These are phyloP conservation scores for Mucor piriformis DNA, from an alignment of 371 early-diverging fungal genomes.

Conservation along the genomic window DNA sequence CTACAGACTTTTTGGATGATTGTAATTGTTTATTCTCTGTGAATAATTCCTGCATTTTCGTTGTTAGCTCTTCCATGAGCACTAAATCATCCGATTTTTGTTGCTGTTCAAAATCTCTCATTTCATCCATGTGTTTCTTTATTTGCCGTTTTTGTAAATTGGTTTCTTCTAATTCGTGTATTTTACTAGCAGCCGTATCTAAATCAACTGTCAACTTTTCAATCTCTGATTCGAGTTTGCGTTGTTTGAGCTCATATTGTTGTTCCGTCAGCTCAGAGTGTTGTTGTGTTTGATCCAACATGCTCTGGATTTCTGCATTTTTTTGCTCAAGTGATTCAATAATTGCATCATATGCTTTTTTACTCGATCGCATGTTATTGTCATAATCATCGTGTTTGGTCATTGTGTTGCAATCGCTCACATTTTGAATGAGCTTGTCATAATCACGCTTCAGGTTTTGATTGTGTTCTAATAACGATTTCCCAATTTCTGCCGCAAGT, in stretches of 20 bases:
- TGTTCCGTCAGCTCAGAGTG: conserved; percentile 21
- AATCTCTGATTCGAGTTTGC: conserved; percentile 44
- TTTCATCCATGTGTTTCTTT: conserved; percentile 6
- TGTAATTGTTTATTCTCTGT: conserved; percentile 43
- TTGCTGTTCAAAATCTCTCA: conserved; percentile 18
- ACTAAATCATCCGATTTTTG: conserved; percentile 25
- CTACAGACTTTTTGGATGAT: conserved; percentile 30
- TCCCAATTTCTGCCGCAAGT: conserved; percentile 63
- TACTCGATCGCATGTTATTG: conserved; percentile 32
- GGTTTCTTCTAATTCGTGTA: conserved; percentile 33
- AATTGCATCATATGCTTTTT: conserved; percentile 35
- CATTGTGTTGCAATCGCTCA: conserved; percentile 10
- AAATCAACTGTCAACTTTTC: conserved; percentile 24
- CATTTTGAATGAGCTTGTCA: conserved; percentile 47
- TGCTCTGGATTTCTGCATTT: conserved; percentile 39
- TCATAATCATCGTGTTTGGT: conserved; percentile 11
- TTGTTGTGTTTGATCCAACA: conserved; percentile 36
- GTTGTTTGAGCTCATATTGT: conserved; percentile 25
- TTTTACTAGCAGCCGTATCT: conserved; percentile 29
- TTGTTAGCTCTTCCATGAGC: conserved; percentile 29
- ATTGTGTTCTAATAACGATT: conserved; percentile 59
- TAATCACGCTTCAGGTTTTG: conserved; percentile 52
- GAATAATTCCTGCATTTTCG: conserved; percentile 42
- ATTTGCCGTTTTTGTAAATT: conserved; percentile 17
- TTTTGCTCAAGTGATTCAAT: conserved; percentile 45